Conservation (phyloP, 371 early-diverging fungal species). For the Rhizopus sp. region DNA sequence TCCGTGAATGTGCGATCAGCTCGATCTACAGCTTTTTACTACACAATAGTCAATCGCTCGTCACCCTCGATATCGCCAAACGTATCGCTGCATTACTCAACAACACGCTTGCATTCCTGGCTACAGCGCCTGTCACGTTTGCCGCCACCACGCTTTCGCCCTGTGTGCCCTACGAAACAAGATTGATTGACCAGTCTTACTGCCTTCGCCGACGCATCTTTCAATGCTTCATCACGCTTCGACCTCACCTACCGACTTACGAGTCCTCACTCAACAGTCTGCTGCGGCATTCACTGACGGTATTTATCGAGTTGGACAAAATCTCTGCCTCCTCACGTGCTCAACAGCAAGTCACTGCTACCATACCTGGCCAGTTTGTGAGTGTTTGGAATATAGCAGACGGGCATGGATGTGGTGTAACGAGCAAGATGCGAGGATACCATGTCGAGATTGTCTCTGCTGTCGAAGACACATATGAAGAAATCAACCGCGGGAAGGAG, state of each 20-base stretch:
- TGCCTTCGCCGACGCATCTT: constrained; percentile 68
- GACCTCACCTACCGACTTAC: constrained; percentile 63
- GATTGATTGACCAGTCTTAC: constrained; percentile 66
- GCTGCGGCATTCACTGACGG: constrained; percentile 52
- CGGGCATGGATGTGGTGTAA: constrained; percentile 66
- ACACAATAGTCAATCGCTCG: constrained; percentile 67
- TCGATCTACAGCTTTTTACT: constrained; percentile 75
- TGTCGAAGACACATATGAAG: constrained; percentile 37
- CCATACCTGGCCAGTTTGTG: constrained; percentile 58
- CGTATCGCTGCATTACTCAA: constrained; percentile 78
- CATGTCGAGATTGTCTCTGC: constrained; percentile 47
- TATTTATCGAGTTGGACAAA: constrained; percentile 63
- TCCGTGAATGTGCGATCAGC: constrained; percentile 72
- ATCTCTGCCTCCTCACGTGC: constrained; percentile 54
- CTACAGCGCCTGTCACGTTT: constrained; percentile 59
- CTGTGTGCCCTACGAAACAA: constrained; percentile 40
- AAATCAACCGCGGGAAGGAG: constrained; percentile 44
- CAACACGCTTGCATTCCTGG: constrained; percentile 71
- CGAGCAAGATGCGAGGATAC: constrained; percentile 62
- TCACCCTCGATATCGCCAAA: constrained; percentile 79
- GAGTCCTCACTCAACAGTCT: constrained; percentile 66
- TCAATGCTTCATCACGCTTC: constrained; percentile 70
- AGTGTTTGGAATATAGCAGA: constrained; percentile 62
- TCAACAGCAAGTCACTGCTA: constrained; percentile 50
- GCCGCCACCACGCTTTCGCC: constrained; percentile 45